Conservation (phyloP, 495 filamentous ascomycete genomes). For the Neurospora sp. region DNA sequence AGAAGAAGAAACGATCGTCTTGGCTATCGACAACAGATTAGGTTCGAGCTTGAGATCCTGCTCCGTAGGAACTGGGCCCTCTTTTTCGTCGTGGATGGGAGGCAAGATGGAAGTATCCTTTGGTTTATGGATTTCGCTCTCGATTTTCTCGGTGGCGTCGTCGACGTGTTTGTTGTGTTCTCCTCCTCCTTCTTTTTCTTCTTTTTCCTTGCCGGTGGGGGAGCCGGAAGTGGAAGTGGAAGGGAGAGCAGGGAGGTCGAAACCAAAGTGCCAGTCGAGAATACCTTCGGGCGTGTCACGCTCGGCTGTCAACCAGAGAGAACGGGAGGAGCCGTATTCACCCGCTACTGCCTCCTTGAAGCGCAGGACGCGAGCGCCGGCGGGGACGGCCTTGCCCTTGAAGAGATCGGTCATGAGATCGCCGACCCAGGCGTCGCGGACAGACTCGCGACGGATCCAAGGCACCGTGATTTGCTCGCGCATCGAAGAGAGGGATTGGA, state of each 20-base stretch:
- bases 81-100: conserved; percentile 26
- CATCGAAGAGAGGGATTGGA: conserved; percentile 46
- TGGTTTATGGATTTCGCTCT: conserved; percentile 37
- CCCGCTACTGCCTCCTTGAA: conserved; percentile 79
- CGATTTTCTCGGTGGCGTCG: conserved; percentile 31
- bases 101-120: conserved; percentile 25
- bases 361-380: conserved; percentile 52
- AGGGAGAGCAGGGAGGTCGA: conserved; percentile 52
- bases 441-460: conserved; percentile 64
- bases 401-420: conserved; percentile 63
- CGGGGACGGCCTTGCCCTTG: conserved; percentile 45
- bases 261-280: conserved; percentile 84
- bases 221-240: neutral
- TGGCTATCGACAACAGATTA: conserved; percentile 51
- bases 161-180: neutral
- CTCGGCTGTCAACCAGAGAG: conserved; percentile 79
- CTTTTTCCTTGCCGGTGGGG: neutral
- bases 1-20: conserved; percentile 32
- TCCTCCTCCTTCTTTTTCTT: neutral
- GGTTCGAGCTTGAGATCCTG: conserved; percentile 47
- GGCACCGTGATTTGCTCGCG: conserved; percentile 46
- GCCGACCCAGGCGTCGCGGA: conserved; percentile 72
- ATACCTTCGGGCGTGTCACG: conserved; percentile 45
- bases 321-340: conserved; percentile 43
- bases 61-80: conserved; percentile 39